Evolutionary conservation across 129 eudicot genomes (phyloP), one percentile per base, ranked within the genome.

Genomic region (Flaveria linearis): DNA sequence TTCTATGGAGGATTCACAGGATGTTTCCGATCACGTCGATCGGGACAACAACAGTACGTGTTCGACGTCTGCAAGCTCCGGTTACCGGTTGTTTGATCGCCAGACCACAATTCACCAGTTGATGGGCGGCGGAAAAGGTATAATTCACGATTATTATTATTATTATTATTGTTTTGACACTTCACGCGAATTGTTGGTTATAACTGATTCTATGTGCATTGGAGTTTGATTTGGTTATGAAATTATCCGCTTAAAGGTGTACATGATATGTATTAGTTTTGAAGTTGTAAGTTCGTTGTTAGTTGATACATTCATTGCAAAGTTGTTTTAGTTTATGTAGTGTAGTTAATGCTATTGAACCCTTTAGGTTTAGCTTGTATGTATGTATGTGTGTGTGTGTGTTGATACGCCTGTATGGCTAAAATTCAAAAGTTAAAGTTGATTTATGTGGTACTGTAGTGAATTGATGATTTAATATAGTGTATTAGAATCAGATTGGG

Each of bases 121-220:
- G 66, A 90, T 93, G 98, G 98, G 98, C 51, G 98, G 98, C 81
- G 95, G 96, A 47, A 86, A 82, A 76, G 98, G 98, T 92, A 85
- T 20, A 42, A 41, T 1, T 62, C 22, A 26, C 1, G 5, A 15
- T 50, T 50, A 52, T 52, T 2, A 20, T 20, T 20, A 20, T 20
- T 20, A 20, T 20, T 56, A 10, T 14, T 22, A 41, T 66, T 36
- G 22, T 33, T 36, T 36, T 49, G 16, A 49, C 6, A 17, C 11
- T 45, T 60, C 60, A 74, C 17, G 43, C 42, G 23, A 45, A 45
- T 28, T 9, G 47, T 55, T 28, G n/a, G 0, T 55, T 26, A 42
- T 77, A 43, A n/a, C 46, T 68, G 45, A 52, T 42, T 78, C 6
- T 45, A 13, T 69, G 45, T 45, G 68, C 23, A 11, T 3, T 68